phyloP scores from a whole-genome alignment of 257 asterid species.

The Plantago ovata region DNA sequence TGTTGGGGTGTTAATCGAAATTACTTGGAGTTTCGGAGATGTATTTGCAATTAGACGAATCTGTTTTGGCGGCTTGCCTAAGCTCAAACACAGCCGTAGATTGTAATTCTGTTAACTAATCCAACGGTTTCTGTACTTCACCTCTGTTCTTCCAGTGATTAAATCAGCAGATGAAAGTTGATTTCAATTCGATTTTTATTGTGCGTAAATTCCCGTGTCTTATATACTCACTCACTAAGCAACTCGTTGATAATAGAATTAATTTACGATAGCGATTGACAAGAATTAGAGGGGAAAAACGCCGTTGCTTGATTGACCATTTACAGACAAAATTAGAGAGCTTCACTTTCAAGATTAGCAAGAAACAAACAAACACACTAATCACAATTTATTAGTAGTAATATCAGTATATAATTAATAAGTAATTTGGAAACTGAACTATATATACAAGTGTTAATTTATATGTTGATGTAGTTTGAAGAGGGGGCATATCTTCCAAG shows the following conservation, averaged over 20 bases:
- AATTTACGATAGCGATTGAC: background rate
- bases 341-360: constrained; percentile 45
- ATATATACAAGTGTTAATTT: constrained; percentile 19
- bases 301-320: constrained; percentile 21
- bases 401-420: no score
- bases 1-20: background rate
- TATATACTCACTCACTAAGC: background rate
- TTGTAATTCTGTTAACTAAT: no score
- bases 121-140: no score
- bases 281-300: constrained; percentile 16
- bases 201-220: no score
- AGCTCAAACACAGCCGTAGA: background rate
- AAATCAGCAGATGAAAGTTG: no score
- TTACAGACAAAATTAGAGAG: constrained; percentile 38
- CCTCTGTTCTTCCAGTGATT: no score
- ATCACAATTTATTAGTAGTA: no score
- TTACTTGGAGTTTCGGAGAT: background rate
- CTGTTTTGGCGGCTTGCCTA: no score
- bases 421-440: background rate
- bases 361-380: no score
- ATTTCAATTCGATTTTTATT: no score
- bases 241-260: background rate
- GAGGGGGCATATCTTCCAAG: constrained; percentile 86
- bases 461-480: constrained; percentile 58
- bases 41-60: background rate